Evolutionary conservation across 2,329 filamentous ascomycete genomes (phyloP), one percentile per base, ranked within the genome.

Genomic region (Cadophora sp.): DNA sequence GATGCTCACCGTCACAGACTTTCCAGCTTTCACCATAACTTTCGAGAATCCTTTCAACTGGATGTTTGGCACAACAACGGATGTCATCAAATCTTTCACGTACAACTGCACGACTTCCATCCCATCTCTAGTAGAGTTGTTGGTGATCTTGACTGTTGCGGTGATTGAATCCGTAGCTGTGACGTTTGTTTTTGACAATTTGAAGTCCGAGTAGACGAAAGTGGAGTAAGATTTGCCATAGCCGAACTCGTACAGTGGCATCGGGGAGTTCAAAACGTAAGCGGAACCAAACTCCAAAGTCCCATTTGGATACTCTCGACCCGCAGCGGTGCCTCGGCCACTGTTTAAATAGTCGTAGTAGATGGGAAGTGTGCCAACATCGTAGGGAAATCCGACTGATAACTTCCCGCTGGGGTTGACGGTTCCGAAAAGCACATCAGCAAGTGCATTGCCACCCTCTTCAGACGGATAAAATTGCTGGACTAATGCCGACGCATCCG

Each of bases 261-360:
- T 81, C 66, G 95, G 90, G 65, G 85, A 82, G 64, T 90, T 91
- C 81, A 97, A 92, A 70, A 97, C 94, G 78, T 94, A 87, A 30
- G 93, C 89, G 80, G 97, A 96, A 80, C 97, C 94, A 71, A 96
- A 89, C 74, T 92, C 92, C 0, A 97, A 80, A 0, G 85, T 90
- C 4, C 85, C 87, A 0, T 89, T 86, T 0, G 93, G 92, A 72
- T 94, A 95, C 75, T 95, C 92, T 16, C 85, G 82, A 4, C 91
- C 83, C 0, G 83, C 82, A 74, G 89, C 89, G 51, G 96, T 90
- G 0, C 92, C 94, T 78, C 96, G 96, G 0, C 85, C 89, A 0
- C 87, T 90, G 79, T 92, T 92, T 55, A 90, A 80, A 76, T 91
- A 89, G 74, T 93, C 89, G 76, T 93, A 93, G 80, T 89, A 92